Conservation (phyloP, 2,329 filamentous ascomycete genomes). For the Thelonectria olida region DNA sequence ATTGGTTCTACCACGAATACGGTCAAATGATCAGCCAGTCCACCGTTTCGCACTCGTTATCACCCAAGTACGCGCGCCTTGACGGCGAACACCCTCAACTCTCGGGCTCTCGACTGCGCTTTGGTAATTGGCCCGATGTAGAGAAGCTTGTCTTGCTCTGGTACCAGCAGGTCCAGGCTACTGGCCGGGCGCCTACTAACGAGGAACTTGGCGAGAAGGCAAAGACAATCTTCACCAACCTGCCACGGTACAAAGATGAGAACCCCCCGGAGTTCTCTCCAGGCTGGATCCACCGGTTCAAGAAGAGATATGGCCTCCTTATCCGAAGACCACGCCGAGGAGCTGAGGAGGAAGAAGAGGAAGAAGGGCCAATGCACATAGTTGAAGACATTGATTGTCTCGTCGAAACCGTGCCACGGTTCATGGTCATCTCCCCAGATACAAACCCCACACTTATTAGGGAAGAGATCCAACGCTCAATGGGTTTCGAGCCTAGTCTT, state of each 20-base stretch:
- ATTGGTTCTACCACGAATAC: slow-evolving; percentile 68
- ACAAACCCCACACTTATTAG: slow-evolving; percentile 68
- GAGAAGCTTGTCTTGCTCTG: slow-evolving; percentile 66
- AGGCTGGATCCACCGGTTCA: slow-evolving; percentile 72
- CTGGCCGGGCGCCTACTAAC: slow-evolving; percentile 67
- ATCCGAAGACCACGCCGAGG: slow-evolving; percentile 64
- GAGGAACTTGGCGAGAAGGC: slow-evolving; percentile 71
- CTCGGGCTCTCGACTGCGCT: slow-evolving; percentile 69
- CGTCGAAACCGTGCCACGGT: slow-evolving; percentile 66
- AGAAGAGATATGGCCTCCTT: slow-evolving; percentile 69
- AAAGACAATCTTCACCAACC: slow-evolving; percentile 65
- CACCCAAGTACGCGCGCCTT: slow-evolving; percentile 69
- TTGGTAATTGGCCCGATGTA: slow-evolving; percentile 72
- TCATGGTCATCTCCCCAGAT: slow-evolving; percentile 66
- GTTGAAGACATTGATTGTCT: slow-evolving; percentile 68
- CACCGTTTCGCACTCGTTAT: slow-evolving; percentile 70
- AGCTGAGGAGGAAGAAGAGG: slow-evolving; percentile 49
- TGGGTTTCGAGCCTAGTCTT: slow-evolving; percentile 64
- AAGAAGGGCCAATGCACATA: slow-evolving; percentile 49
- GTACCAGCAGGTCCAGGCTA: slow-evolving; percentile 61
- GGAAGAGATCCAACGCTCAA: slow-evolving; percentile 63
- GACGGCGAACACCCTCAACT: slow-evolving; percentile 68
- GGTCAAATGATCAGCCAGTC: slow-evolving; percentile 70
- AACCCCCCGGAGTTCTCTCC: slow-evolving; percentile 69
- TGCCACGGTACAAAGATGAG: slow-evolving; percentile 69